These are phyloP conservation scores for Pezicula neosporulosa DNA, from an alignment of 2,329 filamentous ascomycete species.

Conservation along the genomic window DNA sequence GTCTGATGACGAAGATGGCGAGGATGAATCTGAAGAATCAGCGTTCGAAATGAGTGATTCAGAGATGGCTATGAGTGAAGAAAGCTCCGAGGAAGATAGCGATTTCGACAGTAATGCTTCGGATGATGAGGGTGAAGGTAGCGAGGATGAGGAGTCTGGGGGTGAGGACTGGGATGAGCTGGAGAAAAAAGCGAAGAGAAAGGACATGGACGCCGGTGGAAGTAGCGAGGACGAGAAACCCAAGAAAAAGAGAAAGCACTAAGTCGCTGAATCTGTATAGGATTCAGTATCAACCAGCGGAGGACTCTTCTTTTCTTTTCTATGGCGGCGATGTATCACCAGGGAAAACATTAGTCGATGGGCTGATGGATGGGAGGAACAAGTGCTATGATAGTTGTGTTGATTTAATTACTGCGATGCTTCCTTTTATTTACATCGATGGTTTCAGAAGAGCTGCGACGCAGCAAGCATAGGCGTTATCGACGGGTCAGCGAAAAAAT, in stretches of 20 bases:
- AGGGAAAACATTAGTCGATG: no score
- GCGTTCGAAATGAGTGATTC: conserved; percentile 89
- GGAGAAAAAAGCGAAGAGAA: conserved; percentile 85
- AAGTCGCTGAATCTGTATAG: neutral
- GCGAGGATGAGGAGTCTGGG: conserved; percentile 68
- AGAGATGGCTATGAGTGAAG: conserved; percentile 70
- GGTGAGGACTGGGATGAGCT: conserved; percentile 94
- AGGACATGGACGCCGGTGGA: conserved; percentile 60
- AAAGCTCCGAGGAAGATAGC: conserved; percentile 81
- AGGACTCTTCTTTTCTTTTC: no score
- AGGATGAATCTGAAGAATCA: conserved; percentile 82
- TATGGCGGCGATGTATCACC: no score
- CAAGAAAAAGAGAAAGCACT: conserved; percentile 65
- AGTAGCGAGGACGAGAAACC: conserved; percentile 76
- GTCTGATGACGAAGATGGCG: conserved; percentile 77
- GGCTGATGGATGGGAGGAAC: no score
- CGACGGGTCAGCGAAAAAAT: no score
- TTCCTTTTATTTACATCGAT: no score
- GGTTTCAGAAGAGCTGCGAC: no score
- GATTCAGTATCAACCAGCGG: neutral
- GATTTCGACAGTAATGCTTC: conserved; percentile 91
- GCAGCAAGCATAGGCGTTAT: no score
- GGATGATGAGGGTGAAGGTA: conserved; percentile 77
- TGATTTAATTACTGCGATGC: no score
- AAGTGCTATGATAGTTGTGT: no score